Base-by-base conservation (phyloP, 192 early-diverging fungal genomes). In the Pilobolus umbonatus region DNA sequence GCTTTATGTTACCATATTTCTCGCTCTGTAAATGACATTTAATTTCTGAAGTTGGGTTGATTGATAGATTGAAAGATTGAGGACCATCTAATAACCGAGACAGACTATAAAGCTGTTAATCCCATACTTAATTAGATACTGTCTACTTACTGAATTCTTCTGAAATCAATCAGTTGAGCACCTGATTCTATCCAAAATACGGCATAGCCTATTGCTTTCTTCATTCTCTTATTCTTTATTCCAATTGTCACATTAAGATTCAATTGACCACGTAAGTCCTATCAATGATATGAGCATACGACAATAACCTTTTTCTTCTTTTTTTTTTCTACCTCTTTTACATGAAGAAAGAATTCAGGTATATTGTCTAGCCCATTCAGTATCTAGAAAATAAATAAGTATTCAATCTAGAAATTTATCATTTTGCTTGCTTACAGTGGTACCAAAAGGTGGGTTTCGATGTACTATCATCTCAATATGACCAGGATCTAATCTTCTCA, bases 371-470 rank as follows among this genome's bases (percentile, higher is more conserved):
- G 15, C n/a, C 5, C 31, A 5, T 38, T 30, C 51, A 62, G 55
- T 5, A 58, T 52, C 47, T 60, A 14, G 38, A 24, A n/a, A 2
- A 38, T 25, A 31, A 4, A 2, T 7, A 1, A 24, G 7, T 22
- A 26, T 36, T 38, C 10, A 56, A 21, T 42, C 22, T 48, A 45
- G 14, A 48, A 40, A 40, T 4, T 45, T 44, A 17, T 9, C 14
- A 38, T 25, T 1, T 22, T 28, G 5, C 14, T 36, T 25, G 35
- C 39, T 22, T 50, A 82, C 78, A 52, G 81, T 75, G 51, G 68
- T 80, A 26, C 86, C 86, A 67, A 82, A 79, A 10, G 85, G 80
- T 9, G 84, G 80, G 52, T 81, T 77, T n/a, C 80, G 71, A 51
- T 77, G 73, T 15, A 83, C 42, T 3, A 83, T 54, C 58, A 58